These are phyloP conservation scores for Coniochaeta prunicola DNA, from an alignment of 2,329 filamentous ascomycete species.

Conservation along the genomic window DNA sequence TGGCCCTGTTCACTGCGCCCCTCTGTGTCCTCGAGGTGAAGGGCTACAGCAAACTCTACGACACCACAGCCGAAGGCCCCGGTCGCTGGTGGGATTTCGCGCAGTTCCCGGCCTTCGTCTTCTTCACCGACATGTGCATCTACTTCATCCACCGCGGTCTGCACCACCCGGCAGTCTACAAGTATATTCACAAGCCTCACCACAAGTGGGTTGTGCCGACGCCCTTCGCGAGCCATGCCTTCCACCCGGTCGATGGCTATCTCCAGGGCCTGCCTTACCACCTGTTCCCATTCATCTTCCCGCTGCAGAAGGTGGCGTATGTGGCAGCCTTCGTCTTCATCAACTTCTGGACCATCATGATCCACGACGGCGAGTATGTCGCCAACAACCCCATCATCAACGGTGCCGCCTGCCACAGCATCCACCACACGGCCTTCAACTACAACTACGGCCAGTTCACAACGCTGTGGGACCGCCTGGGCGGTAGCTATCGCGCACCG, in stretches of 20 bases:
- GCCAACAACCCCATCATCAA: slow-evolving; percentile 89
- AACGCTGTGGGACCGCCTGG: slow-evolving; percentile 83
- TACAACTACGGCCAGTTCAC: slow-evolving; percentile 96
- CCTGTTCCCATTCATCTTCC: slow-evolving; percentile 86
- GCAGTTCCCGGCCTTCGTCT: slow-evolving; percentile 83
- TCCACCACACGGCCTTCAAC: slow-evolving; percentile 84
- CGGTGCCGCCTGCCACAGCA: slow-evolving; percentile 86
- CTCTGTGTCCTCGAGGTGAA: slow-evolving; percentile 79
- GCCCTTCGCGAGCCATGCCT: slow-evolving; percentile 85
- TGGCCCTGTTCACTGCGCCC: slow-evolving; percentile 74
- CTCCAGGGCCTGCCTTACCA: slow-evolving; percentile 87
- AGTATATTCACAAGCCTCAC: slow-evolving; percentile 88
- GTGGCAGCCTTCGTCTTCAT: slow-evolving; percentile 83
- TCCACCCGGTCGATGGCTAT: slow-evolving; percentile 91
- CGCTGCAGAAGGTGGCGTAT: slow-evolving; percentile 84
- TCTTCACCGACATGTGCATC: slow-evolving; percentile 84
- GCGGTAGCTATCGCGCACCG: slow-evolving; percentile 79
- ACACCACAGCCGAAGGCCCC: slow-evolving; percentile 66
- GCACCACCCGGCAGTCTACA: slow-evolving; percentile 78
- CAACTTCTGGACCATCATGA: slow-evolving; percentile 95
- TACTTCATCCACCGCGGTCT: slow-evolving; percentile 87
- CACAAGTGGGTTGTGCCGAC: slow-evolving; percentile 99
- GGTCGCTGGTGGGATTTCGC: slow-evolving; percentile 69
- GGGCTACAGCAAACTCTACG: slow-evolving; percentile 83
- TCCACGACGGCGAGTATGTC: slow-evolving; percentile 92